A percentile compares a stretch with the other conserved stretches of the same genome.
Conservation (phyloP, 225 moss, liverwort and hornwort genomes). For the Asterella californica region DNA sequence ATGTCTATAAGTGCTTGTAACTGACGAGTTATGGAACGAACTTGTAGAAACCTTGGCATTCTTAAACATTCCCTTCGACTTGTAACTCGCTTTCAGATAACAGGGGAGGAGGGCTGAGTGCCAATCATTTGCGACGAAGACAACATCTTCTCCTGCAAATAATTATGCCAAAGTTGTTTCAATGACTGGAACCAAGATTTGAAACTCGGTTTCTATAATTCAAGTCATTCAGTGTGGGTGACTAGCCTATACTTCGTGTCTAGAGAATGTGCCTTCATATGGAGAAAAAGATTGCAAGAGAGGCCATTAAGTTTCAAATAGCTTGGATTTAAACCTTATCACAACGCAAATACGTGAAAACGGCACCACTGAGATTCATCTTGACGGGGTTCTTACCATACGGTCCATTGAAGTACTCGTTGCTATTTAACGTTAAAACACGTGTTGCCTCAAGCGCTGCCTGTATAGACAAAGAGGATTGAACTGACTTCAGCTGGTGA, state of each 20-base stretch:
- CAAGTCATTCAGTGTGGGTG: too few species aligned
- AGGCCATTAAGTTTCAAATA: too few species aligned
- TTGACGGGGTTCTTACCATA: slow-evolving; percentile 41
- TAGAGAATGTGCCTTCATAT: too few species aligned
- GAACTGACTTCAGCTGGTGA: background rate
- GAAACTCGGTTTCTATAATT: too few species aligned
- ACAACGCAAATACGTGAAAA: background rate
- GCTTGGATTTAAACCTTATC: background rate
- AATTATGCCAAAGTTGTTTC: background rate
- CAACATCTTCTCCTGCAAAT: slow-evolving; percentile 71
- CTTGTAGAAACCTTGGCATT: slow-evolving; percentile 58
- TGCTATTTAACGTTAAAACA: slow-evolving; percentile 56
- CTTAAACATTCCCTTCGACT: slow-evolving; percentile 55
- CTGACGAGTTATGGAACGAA: background rate
- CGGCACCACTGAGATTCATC: background rate
- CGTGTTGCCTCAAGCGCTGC: slow-evolving; percentile 76
- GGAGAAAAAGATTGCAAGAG: too few species aligned
- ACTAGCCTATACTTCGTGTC: too few species aligned
- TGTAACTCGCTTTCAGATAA: slow-evolving; percentile 78
- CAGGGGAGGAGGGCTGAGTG: slow-evolving; percentile 80
- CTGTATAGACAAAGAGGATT: slow-evolving; percentile 27
- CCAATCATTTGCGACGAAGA: slow-evolving; percentile 95
- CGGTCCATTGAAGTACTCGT: slow-evolving; percentile 72
- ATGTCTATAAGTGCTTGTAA: background rate
- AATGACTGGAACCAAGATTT: background rate